Percentiles rank a stretch among this genome's conserved stretches.
Conservation (phyloP, 1,284 basidiomycete genomes). For the Naganishia liquefaciens region DNA sequence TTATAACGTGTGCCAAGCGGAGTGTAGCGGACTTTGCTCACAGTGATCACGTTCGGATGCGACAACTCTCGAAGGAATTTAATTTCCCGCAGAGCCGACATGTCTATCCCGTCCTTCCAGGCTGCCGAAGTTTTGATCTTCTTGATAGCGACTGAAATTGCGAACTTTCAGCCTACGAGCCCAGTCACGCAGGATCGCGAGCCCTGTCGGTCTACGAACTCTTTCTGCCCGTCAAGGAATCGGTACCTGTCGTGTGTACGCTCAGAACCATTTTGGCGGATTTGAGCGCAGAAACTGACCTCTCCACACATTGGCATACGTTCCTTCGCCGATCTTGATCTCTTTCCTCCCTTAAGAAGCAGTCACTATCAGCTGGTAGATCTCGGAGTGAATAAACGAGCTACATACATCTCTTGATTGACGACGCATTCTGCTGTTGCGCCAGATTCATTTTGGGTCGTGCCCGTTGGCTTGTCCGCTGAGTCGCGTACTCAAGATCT, state of each 20-base stretch:
- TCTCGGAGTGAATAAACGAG: too few species aligned
- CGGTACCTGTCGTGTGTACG: conserved; percentile 8
- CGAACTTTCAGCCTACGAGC: not conserved
- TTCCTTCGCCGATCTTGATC: conserved; percentile 90
- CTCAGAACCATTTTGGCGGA: conserved; percentile 6
- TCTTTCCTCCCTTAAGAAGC: conserved; percentile 62
- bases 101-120: conserved; percentile 97
- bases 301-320: conserved; percentile 95
- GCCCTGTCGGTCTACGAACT: conserved; percentile 33
- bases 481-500: too few species aligned
- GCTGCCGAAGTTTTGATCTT: conserved; percentile 90
- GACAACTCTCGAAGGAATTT: conserved; percentile 92
- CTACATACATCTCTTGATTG: conserved; percentile 28
- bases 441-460: conserved; percentile 23
- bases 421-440: conserved; percentile 23
- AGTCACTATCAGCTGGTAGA: not conserved
- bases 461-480: too few species aligned
- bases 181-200: not conserved
- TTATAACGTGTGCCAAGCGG: too few species aligned
- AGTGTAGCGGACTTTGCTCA: conserved; percentile 47
- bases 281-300: conserved; percentile 58
- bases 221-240: conserved; percentile 44
- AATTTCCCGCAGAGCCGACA: conserved; percentile 97
- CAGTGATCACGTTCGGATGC: conserved; percentile 94
- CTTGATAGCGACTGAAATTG: conserved; percentile 84